Percentiles rank a stretch among this genome's conserved stretches.
phyloP scores from a whole-genome alignment of 768 basidiomycete species.

The Rhizopogon vesiculosus region DNA sequence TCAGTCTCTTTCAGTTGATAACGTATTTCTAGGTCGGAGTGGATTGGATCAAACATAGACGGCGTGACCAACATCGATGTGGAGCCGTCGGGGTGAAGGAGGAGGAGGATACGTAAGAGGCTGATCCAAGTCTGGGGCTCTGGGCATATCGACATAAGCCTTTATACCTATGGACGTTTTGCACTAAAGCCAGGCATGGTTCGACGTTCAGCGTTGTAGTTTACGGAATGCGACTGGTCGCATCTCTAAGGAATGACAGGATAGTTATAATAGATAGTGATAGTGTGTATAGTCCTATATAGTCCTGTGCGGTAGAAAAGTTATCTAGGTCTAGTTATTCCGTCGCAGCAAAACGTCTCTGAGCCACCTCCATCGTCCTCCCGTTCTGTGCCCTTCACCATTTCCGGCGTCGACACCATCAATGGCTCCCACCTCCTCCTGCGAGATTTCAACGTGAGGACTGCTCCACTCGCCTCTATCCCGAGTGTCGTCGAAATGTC shows the following conservation, averaged over 20 bases:
- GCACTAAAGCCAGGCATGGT: too few relatives aligned
- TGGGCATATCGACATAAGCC: too few relatives aligned
- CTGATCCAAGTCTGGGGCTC: not conserved
- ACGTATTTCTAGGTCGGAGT: slow-evolving; percentile 11
- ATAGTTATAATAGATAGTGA: not conserved
- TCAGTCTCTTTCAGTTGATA: not conserved
- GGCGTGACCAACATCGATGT: not conserved
- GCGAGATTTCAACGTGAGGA: not conserved
- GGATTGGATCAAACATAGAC: slow-evolving; percentile 4
- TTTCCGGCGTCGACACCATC: not conserved
- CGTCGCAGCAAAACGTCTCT: slow-evolving; percentile 8
- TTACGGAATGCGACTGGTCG: not conserved
- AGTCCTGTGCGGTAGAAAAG: not conserved
- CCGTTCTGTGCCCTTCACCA: slow-evolving; percentile 4
- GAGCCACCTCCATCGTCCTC: slow-evolving; percentile 26
- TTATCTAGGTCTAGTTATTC: not conserved
- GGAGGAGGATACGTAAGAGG: not conserved
- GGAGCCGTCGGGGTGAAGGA: not conserved
- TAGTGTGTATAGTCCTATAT: not conserved
- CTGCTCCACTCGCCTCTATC: slow-evolving; percentile 6
- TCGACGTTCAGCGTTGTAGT: too few relatives aligned
- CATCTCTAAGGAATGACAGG: not conserved
- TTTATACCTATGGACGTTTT: too few relatives aligned
- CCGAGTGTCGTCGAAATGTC: slow-evolving; percentile 7
- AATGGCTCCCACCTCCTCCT: slow-evolving; percentile 5